Base-by-base conservation (phyloP, 805 yeast species). In the Brettanomyces naardenensis region DNA sequence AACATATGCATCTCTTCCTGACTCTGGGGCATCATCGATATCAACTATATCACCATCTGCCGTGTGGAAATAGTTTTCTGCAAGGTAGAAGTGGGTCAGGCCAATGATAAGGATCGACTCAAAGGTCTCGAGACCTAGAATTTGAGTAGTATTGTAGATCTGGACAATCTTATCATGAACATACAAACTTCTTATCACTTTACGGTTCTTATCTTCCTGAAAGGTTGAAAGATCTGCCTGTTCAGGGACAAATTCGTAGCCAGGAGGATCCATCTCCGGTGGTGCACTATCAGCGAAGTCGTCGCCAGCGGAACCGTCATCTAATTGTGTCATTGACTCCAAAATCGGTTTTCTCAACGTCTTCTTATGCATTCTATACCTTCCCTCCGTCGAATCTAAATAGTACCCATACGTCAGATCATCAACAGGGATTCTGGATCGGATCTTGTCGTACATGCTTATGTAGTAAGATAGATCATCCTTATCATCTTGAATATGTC, bases 41-140 rank as follows among this genome's bases (percentile, higher is more conserved):
- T 80, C 84, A 18, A 82, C 66, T 5, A 87, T 81, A 46, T 61
- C 78, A 38, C 66, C 73, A 44, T 62, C 61, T 45, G 42, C 29
- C 30, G 71, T 70, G 45, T 73, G 79, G 44, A 79, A 81, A 53
- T 79, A 87, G 48, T 77, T 75, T 41, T 76, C 84, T 39, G 82
- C 73, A 47, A 85, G 60, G 49, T 86, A 88, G 6, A 84, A 47
- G 49, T 80, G 78, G 4, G 66, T 62, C 3, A 67, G 60, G 0
- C 95, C 95, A 28, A 80, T 54, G 20, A 87, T 81, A 55, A 87
- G 60, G 28, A 87, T 66, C 13, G 90, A 84, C 51, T 86, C 95
- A 14, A 71, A 64, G 2, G 88, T 77, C 22, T 78, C 84, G n/a
- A 87, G 60, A 0, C 95, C 95, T 40, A 80, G 61, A 17, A 88